A percentile compares a stretch with the other conserved stretches of the same genome.
phyloP scores from a whole-genome alignment of 2,329 filamentous ascomycete species.

The Trichoderma afroharzianum region DNA sequence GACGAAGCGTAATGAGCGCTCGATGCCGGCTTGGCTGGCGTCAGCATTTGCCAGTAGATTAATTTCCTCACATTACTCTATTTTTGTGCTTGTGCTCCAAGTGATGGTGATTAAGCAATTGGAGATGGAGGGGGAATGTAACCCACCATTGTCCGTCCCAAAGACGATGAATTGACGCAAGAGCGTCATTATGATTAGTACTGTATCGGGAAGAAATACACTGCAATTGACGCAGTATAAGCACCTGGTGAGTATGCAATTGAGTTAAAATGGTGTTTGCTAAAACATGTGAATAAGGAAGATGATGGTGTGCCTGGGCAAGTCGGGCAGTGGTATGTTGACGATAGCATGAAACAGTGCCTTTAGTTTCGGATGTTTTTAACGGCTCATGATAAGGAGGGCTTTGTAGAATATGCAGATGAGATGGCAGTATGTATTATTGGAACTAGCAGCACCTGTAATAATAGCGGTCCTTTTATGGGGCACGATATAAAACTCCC shows the following conservation, averaged over 20 bases:
- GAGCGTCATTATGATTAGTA: neutral
- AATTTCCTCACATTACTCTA: neutral
- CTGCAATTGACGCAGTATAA: neutral
- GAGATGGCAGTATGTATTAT: neutral
- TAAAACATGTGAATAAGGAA: neutral
- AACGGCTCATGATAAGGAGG: neutral
- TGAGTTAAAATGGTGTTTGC: neutral
- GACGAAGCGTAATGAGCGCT: constrained; percentile 57
- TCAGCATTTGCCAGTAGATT: neutral
- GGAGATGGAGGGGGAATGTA: neutral
- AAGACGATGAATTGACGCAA: constrained; percentile 13
- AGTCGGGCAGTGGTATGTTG: too few relatives aligned
- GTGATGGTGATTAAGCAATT: neutral
- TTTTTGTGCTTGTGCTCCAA: neutral
- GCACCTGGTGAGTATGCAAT: neutral
- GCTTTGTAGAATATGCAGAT: neutral
- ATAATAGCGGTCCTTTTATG: neutral
- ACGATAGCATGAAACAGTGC: neutral
- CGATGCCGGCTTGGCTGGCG: constrained; percentile 43
- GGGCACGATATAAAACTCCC: neutral
- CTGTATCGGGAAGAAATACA: neutral
- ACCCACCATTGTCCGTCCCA: constrained; percentile 13
- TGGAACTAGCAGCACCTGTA: neutral
- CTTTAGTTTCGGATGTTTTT: neutral
- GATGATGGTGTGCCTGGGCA: too few relatives aligned